Base-by-base conservation (phyloP, 1,284 basidiomycete genomes). In the Hemileia vastatrix region DNA sequence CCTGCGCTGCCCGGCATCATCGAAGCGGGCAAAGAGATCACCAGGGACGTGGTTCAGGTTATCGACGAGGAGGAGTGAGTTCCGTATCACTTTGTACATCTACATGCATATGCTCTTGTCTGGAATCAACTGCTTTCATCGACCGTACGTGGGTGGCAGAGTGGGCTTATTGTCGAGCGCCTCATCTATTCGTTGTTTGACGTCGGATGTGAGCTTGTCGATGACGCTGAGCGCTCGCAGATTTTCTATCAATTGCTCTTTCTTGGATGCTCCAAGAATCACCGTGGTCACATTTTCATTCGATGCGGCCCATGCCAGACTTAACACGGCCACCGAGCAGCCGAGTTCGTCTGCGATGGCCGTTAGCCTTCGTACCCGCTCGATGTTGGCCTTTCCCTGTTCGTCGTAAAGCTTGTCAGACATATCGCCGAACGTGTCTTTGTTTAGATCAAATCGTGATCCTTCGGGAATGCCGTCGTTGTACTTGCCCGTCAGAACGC, bases 401-500 rank as follows among this genome's bases (percentile, higher is more conserved):
- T 64, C 58, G n/a, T 67, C 61, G 64, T 76, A 67, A 33, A 78
- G 71, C 56, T 67, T 65, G 56, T 77, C 72, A 64, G 77, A 67
- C 21, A 70, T 74, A 66, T 68, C 68, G 64, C 75, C 73, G 75
- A 83, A 83, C 71, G 81, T 80, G 64, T 78, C 78, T 64, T 76
- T 73, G 76, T 84, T 81, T 67, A 77, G 79, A 63, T 80, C 63
- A 43, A 47, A 45, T n/a, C 67, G 56, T 21, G 67, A 66, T 33
- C 59, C 67, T 24, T 51, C 47, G 11, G 67, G 67, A 51, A 67
- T 65, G 24, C 65, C 65, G 33, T 58, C 47, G 58, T 61, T 65
- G 65, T 68, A 68, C 54, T 68, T 68, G 21, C 67, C 67, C 1
- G 67, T 68, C 32, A 68, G 67, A 50, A 68, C 56, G 43, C 67